A percentile compares a stretch with the other conserved stretches of the same genome.
These are phyloP conservation scores for Lathyrus sativus DNA, from an alignment of 306 rosid genomes.

Conservation along the genomic window DNA sequence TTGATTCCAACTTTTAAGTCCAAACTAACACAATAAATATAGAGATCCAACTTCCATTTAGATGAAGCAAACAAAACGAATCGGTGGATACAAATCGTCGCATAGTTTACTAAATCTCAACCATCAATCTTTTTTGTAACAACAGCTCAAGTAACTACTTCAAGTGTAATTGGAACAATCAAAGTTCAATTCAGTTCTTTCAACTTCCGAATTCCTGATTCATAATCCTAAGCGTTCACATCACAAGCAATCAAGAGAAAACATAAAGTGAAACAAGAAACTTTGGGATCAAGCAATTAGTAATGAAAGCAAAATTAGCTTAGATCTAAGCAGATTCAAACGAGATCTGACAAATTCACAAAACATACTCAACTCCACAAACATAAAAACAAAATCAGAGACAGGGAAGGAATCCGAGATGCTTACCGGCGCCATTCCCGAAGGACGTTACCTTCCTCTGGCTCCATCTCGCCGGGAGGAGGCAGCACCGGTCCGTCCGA, in stretches of 20 bases:
- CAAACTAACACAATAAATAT: slow-evolving; percentile 15
- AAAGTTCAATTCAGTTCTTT: slow-evolving; percentile 24
- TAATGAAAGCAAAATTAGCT: slow-evolving; percentile 20
- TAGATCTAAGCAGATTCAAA: slow-evolving; percentile 50
- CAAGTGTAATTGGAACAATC: slow-evolving; percentile 28
- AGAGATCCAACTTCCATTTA: slow-evolving; percentile 32
- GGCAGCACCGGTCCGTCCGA: slow-evolving; percentile 93
- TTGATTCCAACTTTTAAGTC: slow-evolving; percentile 5
- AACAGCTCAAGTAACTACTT: slow-evolving; percentile 34
- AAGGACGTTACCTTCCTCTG: slow-evolving; percentile 82
- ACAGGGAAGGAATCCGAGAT: slow-evolving; percentile 33
- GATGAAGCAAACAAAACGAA: background rate
- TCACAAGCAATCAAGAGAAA: slow-evolving; percentile 5
- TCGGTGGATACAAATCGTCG: slow-evolving; percentile 18
- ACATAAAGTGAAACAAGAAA: slow-evolving; percentile 15
- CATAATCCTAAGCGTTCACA: slow-evolving; percentile 6
- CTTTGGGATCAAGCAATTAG: slow-evolving; percentile 28
- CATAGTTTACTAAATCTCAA: slow-evolving; percentile 17
- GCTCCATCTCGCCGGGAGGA: slow-evolving; percentile 72
- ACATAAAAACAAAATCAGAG: background rate
- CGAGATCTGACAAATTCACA: slow-evolving; percentile 45
- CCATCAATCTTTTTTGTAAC: background rate
- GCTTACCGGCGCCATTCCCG: slow-evolving; percentile 99
- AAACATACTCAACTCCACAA: slow-evolving; percentile 1
- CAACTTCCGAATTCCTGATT: background rate